Conservation (phyloP, 805 yeast genomes). For the Brettanomyces nanus region DNA sequence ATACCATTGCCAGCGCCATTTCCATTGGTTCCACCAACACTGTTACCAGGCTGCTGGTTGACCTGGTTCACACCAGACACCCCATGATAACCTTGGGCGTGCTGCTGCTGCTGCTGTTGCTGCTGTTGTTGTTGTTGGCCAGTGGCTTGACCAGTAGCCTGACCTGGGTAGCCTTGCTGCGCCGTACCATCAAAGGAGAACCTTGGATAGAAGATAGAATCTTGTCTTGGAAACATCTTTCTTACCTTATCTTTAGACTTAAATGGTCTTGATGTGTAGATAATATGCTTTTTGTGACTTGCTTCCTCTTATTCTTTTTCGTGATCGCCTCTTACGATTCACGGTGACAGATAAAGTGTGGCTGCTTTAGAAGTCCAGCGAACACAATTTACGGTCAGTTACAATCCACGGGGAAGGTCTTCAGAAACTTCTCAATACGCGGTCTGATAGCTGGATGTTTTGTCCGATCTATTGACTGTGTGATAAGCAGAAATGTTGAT, state of each 20-base stretch:
- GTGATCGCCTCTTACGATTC: neutral
- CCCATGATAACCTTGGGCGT: neutral
- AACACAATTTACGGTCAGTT: too few species aligned
- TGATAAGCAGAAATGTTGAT: too few species aligned
- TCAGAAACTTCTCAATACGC: too few species aligned
- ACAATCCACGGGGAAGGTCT: too few species aligned
- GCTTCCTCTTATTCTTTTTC: neutral
- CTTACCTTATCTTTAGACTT: neutral
- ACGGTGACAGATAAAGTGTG: too few species aligned
- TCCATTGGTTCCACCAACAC: neutral
- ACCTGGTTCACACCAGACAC: neutral
- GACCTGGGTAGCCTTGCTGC: neutral
- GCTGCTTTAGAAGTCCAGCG: too few species aligned
- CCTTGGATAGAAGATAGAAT: slow-evolving; percentile 23
- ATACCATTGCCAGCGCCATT: neutral
- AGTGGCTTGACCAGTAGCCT: neutral
- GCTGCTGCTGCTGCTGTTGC: neutral
- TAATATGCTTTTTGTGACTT: too few species aligned
- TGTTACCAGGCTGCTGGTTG: neutral
- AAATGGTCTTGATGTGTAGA: too few species aligned
- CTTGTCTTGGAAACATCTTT: slow-evolving; percentile 21
- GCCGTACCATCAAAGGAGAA: slow-evolving; percentile 19
- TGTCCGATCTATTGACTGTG: too few species aligned
- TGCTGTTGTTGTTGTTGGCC: neutral
- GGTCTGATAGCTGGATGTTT: too few species aligned